Percentiles rank a stretch among this genome's conserved stretches.
phyloP scores from a whole-genome alignment of 2,329 filamentous ascomycete genomes.

The Xenoacremonium recifei region DNA sequence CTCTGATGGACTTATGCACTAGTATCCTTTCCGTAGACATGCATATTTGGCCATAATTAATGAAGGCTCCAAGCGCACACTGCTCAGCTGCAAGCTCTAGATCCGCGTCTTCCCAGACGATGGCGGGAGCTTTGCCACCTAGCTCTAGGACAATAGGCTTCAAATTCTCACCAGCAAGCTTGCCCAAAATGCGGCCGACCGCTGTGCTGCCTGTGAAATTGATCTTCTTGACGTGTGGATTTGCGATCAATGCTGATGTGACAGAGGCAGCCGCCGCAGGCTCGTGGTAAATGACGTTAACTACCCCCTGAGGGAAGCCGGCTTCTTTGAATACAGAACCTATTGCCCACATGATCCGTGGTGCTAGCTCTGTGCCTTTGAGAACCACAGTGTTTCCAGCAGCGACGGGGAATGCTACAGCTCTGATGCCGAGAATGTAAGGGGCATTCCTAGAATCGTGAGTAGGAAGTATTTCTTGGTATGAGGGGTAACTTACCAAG shows the following conservation, averaged over 20 bases:
- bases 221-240: slow-evolving; percentile 70
- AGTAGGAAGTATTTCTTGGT: background rate
- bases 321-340: slow-evolving; percentile 67
- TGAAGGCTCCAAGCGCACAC: slow-evolving; percentile 68
- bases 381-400: slow-evolving; percentile 75
- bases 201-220: slow-evolving; percentile 81
- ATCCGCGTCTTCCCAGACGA: slow-evolving; percentile 80
- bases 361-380: slow-evolving; percentile 69
- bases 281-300: slow-evolving; percentile 70
- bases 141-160: slow-evolving; percentile 82
- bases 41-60: slow-evolving; percentile 78
- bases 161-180: slow-evolving; percentile 66
- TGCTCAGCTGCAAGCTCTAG: slow-evolving; percentile 67
- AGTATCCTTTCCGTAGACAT: slow-evolving; percentile 79
- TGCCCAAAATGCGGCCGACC: slow-evolving; percentile 72
- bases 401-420: slow-evolving; percentile 65
- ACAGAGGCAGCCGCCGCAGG: slow-evolving; percentile 65
- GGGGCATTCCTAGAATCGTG: slow-evolving; percentile 50
- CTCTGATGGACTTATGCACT: slow-evolving; percentile 48
- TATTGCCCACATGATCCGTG: slow-evolving; percentile 62
- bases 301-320: slow-evolving; percentile 70
- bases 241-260: slow-evolving; percentile 65
- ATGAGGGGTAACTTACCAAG: slow-evolving; percentile 59
- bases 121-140: slow-evolving; percentile 76
- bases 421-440: slow-evolving; percentile 51